A percentile compares a stretch with the other conserved stretches of the same genome.
Conservation (phyloP, 2,329 filamentous ascomycete genomes). For the Trichophyton simii region DNA sequence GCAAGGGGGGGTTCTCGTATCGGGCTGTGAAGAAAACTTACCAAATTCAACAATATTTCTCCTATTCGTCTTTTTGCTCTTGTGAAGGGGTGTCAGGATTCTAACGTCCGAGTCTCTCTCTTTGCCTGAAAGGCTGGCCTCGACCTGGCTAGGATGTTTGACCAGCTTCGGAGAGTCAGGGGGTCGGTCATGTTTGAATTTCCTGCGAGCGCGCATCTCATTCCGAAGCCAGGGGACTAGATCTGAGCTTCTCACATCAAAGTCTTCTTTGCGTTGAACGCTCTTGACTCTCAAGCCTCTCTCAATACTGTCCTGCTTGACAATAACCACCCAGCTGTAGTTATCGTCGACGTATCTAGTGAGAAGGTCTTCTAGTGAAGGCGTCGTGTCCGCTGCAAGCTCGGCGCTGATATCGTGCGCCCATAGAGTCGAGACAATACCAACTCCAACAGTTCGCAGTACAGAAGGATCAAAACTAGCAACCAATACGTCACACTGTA, state of each 20-base stretch:
- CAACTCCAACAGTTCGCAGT: slow-evolving; percentile 62
- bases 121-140: slow-evolving; percentile 20
- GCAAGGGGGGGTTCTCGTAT: background rate
- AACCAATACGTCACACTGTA: slow-evolving; percentile 73
- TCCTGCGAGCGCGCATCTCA: slow-evolving; percentile 69
- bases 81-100: slow-evolving; percentile 69
- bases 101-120: slow-evolving; percentile 60
- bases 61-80: slow-evolving; percentile 84
- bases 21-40: slow-evolving; percentile 35
- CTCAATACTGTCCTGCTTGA: slow-evolving; percentile 54
- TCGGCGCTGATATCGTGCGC: slow-evolving; percentile 76
- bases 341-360: slow-evolving; percentile 58
- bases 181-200: slow-evolving; percentile 40
- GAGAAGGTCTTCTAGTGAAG: slow-evolving; percentile 60
- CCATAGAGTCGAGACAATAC: slow-evolving; percentile 69
- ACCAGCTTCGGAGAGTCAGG: slow-evolving; percentile 25
- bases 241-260: slow-evolving; percentile 60
- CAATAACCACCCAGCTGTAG: slow-evolving; percentile 77
- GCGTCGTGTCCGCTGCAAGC: slow-evolving; percentile 61
- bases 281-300: slow-evolving; percentile 62
- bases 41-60: slow-evolving; percentile 74
- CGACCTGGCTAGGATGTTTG: slow-evolving; percentile 31
- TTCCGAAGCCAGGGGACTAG: slow-evolving; percentile 67
- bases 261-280: slow-evolving; percentile 65
- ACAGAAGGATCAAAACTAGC: slow-evolving; percentile 72